Conservation (phyloP, 2,329 filamentous ascomycete genomes). For the Venturia pyrina region DNA sequence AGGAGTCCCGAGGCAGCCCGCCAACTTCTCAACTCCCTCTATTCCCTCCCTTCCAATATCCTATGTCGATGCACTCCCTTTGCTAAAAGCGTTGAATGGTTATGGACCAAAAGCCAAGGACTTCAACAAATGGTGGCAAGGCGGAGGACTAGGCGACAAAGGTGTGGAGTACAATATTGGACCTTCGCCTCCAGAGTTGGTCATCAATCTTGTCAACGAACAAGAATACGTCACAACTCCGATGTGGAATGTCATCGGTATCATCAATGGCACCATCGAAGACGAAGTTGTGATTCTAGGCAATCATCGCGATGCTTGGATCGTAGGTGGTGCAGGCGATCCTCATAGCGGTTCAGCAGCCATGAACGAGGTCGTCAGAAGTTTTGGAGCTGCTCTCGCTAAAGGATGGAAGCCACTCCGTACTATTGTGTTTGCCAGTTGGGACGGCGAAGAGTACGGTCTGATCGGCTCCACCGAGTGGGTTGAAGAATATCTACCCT, state of each 20-base stretch:
- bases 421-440: constrained; percentile 76
- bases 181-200: constrained; percentile 62
- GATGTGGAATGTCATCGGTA: constrained; percentile 68
- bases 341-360: constrained; percentile 75
- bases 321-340: constrained; percentile 72
- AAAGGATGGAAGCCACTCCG: constrained; percentile 75
- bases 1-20: constrained; percentile 65
- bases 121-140: constrained; percentile 63
- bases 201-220: constrained; percentile 38
- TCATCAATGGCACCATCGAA: constrained; percentile 77
- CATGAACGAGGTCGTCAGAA: constrained; percentile 60
- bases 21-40: constrained; percentile 59
- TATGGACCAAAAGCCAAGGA: constrained; percentile 69
- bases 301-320: constrained; percentile 90
- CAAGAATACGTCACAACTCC: constrained; percentile 41
- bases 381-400: constrained; percentile 60
- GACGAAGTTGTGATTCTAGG: constrained; percentile 83
- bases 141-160: constrained; percentile 64
- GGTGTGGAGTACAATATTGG: constrained; percentile 79
- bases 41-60: constrained; percentile 92
- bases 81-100: constrained; percentile 84
- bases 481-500: constrained; percentile 82
- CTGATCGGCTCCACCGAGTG: constrained; percentile 82
- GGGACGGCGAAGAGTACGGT: constrained; percentile 68
- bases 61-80: constrained; percentile 73